Base-by-base conservation (phyloP, 441 rosid species). In the Flueggea neowawraea region DNA sequence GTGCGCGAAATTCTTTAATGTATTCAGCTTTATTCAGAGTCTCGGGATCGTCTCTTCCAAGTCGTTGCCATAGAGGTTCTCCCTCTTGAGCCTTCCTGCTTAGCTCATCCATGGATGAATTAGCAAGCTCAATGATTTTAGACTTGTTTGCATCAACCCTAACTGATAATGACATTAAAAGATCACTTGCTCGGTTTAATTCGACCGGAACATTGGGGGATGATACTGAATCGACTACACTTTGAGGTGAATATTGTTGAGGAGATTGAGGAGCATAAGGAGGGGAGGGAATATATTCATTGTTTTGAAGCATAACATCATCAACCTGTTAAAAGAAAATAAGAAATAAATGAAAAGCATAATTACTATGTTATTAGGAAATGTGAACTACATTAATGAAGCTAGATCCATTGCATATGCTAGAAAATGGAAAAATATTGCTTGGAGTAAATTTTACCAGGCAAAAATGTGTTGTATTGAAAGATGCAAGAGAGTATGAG, bases 121-220 rank as follows among this genome's bases (percentile, higher is more conserved):
- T 12, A 10, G 75, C 73, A 48, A 65, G 69, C 16, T 72, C 64
- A 8, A 4, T 36, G 66, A 77, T 71, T 54, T 60, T 70, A 3
- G 3, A 53, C 66, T 62, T 70, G 68, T 74, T 63, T 11, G 14
- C 12, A 41, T 79, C 80, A 4, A 77, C 61, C 11, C 65, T 43
- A 13, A 77, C 17, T 5, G 81, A 73, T 41, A 81, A 71, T 28
- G 75, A 67, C 81, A 81, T 68, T 15, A 84, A 44, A n/a, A 81
- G 78, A 54, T 79, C 85, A 17, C 73, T 68, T 6, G 78, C 80
- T 52, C 74, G 67, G 51, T 69, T 54, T 16, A 52, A 49, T 16
- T 51, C 33, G 1, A 6, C 3, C 4, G 55, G 61, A n/a, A 63
- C 60, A 32, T 59, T 64, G 2, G 69, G 41, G 28, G 69, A 66